Evolutionary conservation across 805 yeast species (phyloP).

Genomic region (Candida tibetensis): DNA sequence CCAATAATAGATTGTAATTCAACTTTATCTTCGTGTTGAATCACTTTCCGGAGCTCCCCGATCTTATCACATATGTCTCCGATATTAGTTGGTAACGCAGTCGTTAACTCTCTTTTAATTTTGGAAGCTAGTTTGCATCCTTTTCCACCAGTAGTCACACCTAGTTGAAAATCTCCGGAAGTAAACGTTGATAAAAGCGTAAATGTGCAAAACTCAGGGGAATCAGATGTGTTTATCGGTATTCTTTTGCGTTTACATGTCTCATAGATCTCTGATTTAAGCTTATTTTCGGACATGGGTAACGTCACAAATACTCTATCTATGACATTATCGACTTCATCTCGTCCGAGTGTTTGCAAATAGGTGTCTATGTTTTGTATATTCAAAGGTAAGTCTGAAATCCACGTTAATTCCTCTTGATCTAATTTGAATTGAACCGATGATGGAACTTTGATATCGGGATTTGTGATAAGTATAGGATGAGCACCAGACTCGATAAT

Average conservation of each 20-base stretch:
- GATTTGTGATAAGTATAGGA: constrained; percentile 48
- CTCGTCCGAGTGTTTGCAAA: constrained; percentile 57
- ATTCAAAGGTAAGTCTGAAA: constrained; percentile 27
- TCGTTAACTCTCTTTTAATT: constrained; percentile 68
- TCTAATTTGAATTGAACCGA: constrained; percentile 23
- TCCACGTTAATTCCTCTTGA: constrained; percentile 22
- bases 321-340: constrained; percentile 58
- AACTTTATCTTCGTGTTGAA: constrained; percentile 51
- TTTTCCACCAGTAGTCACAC: constrained; percentile 82
- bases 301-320: constrained; percentile 73
- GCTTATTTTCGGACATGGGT: constrained; percentile 21
- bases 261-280: constrained; percentile 43
- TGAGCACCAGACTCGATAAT: constrained; percentile 54
- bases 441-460: constrained; percentile 18
- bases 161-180: constrained; percentile 75
- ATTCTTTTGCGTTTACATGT: constrained; percentile 63
- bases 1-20: constrained; percentile 39
- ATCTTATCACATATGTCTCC: constrained; percentile 66
- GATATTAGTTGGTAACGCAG: constrained; percentile 64
- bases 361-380: constrained; percentile 28
- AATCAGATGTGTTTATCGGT: constrained; percentile 79
- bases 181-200: constrained; percentile 68
- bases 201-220: constrained; percentile 70
- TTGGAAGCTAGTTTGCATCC: constrained; percentile 86
- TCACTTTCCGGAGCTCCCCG: constrained; percentile 59